Base-by-base conservation (phyloP, 176 grass and related monocot genomes). In the Carex littledalei region DNA sequence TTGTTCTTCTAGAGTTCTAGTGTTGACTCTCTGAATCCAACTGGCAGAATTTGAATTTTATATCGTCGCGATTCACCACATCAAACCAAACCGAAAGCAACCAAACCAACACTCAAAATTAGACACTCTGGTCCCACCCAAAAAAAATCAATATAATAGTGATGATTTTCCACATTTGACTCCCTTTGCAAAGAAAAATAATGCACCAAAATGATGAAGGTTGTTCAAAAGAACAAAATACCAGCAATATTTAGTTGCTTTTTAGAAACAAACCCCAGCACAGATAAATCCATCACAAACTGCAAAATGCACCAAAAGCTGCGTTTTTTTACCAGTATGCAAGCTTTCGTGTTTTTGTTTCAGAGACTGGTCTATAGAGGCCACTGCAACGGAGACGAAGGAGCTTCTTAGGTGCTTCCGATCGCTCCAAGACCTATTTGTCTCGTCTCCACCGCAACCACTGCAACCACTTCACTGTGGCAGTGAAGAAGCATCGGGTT, bases 361-460 rank as follows among this genome's bases (percentile, higher is more conserved):
- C 39, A 47, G 39, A 83, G 61, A 83, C 41, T 83, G 58, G 80
- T 66, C 59, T 5, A 24, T 49, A 11, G 80, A 82, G 47, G 62
- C n/a, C n/a, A 8, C 26, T 0, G 53, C 60, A n/a, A 85, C 68
- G 75, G 87, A 86, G 86, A 86, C 62, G 22, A 65, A 86, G 12
- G 85, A 91, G n/a, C 66, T 94, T 18, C 52, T 58, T 47, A 88
- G 85, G 45, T 74, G 73, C 83, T 87, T 6, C 10, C 45, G 8
- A 47, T 47, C 86, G 0, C 12, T 94, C 24, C 84, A 90, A 85
- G 74, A 88, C 53, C 80, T 94, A 18, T 72, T 94, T 12, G 75
- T 65, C n/a, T 83, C 74, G 4, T 84, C 52, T 39, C 65, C 80
- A 22, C 70, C 34, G 0, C 47, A 70, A 12, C 41, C 21, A 9